Evolutionary conservation across 1,284 basidiomycete genomes (phyloP).

Genomic region (Inonotus obliquus): DNA sequence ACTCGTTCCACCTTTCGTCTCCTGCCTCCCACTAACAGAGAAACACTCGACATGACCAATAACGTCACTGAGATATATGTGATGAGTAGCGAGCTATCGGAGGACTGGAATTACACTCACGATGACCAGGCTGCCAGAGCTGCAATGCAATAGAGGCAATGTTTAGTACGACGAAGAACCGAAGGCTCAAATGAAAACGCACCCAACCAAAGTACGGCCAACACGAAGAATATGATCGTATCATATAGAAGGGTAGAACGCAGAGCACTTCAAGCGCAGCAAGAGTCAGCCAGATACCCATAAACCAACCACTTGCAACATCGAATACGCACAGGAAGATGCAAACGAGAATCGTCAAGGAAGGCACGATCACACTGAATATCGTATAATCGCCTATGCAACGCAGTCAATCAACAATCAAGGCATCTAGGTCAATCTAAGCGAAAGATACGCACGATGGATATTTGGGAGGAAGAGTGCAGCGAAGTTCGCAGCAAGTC

Average conservation of each 20-base stretch:
- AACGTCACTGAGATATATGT: constrained; percentile 47
- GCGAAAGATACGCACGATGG: constrained; percentile 43
- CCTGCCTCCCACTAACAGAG: constrained; percentile 39
- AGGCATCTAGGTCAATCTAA: not conserved
- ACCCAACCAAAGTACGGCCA: constrained; percentile 67
- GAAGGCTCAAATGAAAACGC: constrained; percentile 24
- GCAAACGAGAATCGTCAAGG: constrained; percentile 56
- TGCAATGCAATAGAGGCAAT: constrained; percentile 26
- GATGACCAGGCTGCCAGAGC: constrained; percentile 71
- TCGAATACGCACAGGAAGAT: constrained; percentile 42
- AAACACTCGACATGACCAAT: constrained; percentile 65
- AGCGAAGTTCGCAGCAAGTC: constrained; percentile 61
- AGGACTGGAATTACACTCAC: constrained; percentile 37
- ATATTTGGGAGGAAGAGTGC: constrained; percentile 57
- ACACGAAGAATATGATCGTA: constrained; percentile 45
- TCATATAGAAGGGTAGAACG: constrained; percentile 66
- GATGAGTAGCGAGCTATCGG: constrained; percentile 2
- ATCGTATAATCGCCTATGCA: constrained; percentile 60
- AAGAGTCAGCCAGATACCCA: not conserved
- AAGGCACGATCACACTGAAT: constrained; percentile 59
- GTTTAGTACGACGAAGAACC: not conserved
- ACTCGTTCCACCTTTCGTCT: constrained; percentile 55
- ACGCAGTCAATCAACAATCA: constrained; percentile 6
- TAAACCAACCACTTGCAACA: not conserved
- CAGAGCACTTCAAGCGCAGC: constrained; percentile 42